A percentile compares a stretch with the other conserved stretches of the same genome.
Conservation (phyloP, 495 filamentous ascomycete species). For the Trichoderma reesei region DNA sequence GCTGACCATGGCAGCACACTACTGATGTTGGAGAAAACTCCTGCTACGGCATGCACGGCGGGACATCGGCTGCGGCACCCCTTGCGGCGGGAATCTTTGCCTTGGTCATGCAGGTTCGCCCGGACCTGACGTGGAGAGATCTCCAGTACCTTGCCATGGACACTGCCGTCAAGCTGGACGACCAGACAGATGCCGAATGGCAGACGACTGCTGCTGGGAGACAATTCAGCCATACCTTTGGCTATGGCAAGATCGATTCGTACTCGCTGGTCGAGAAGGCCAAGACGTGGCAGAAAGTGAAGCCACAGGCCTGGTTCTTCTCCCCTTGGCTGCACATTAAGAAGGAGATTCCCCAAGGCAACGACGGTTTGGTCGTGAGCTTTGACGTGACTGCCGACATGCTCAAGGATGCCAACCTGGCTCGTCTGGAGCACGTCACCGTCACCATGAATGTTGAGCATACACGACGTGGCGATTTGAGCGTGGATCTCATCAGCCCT, state of each 20-base stretch:
- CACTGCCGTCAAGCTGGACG: constrained; percentile 71
- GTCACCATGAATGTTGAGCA: constrained; percentile 96
- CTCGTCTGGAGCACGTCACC: constrained; percentile 83
- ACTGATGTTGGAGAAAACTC: constrained; percentile 82
- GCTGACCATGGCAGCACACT: constrained; percentile 50
- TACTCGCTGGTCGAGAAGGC: constrained; percentile 79
- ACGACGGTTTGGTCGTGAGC: constrained; percentile 62
- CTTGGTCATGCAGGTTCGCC: constrained; percentile 78
- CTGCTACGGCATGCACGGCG: constrained; percentile 73
- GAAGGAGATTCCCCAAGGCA: constrained; percentile 76
- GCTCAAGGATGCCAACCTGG: constrained; percentile 72
- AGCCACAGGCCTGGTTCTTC: constrained; percentile 94
- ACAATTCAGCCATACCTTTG: constrained; percentile 87
- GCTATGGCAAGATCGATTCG: constrained; percentile 88
- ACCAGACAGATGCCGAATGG: constrained; percentile 64
- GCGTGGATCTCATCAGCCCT: constrained; percentile 84
- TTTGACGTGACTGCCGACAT: constrained; percentile 71
- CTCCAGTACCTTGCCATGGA: constrained; percentile 83
- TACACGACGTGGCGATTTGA: constrained; percentile 76
- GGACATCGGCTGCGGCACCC: constrained; percentile 93
- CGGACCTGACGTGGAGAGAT: constrained; percentile 87
- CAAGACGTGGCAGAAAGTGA: constrained; percentile 76
- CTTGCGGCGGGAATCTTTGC: constrained; percentile 86
- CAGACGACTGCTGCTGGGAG: constrained; percentile 68
- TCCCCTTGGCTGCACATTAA: constrained; percentile 90